A percentile compares a stretch with the other conserved stretches of the same genome.
Conservation (phyloP, 176 grass and related monocot genomes). For the Oryza brachyantha region DNA sequence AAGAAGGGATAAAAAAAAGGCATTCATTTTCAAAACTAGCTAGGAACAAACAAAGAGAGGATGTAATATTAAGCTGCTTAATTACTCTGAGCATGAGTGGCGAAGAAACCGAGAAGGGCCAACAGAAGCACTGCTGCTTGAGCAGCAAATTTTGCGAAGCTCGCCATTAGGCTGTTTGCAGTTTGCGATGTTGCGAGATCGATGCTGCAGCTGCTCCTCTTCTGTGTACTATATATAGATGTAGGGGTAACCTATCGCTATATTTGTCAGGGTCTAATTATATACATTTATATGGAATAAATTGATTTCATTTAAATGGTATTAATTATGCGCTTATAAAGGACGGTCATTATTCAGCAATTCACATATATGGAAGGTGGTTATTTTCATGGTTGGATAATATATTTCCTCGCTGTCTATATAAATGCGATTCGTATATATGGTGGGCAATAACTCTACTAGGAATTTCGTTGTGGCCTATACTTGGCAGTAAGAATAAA, state of each 20-base stretch:
- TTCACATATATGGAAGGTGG: background rate
- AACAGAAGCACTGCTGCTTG: background rate
- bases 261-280: background rate
- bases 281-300: background rate
- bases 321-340: too few species aligned
- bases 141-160: background rate
- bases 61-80: too few species aligned
- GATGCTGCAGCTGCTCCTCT: too few species aligned
- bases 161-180: background rate
- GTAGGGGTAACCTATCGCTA: background rate
- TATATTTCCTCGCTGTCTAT: too few species aligned
- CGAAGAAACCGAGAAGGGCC: conserved; percentile 9
- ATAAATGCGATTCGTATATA: too few species aligned
- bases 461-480: too few species aligned
- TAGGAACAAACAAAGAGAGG: too few species aligned
- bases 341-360: background rate
- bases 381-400: too few species aligned
- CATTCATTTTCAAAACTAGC: background rate
- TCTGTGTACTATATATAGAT: background rate
- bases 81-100: background rate
- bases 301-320: background rate
- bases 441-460: too few species aligned
- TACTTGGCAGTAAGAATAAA: too few species aligned
- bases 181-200: background rate
- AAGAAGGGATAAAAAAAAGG: too few species aligned